Conservation (phyloP, 441 rosid genomes). For the Theobroma grandiflorum region DNA sequence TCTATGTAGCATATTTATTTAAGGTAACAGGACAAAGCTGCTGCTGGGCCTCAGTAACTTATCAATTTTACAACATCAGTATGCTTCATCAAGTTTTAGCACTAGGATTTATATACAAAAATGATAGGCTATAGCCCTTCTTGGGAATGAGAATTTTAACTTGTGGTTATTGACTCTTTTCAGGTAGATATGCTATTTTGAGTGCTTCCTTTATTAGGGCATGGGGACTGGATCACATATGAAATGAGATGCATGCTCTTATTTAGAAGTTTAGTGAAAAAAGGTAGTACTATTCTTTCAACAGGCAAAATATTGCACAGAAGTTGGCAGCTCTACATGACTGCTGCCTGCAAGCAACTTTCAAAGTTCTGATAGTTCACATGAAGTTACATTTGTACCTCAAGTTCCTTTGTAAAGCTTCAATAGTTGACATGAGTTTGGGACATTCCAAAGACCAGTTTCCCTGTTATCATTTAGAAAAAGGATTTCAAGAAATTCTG, state of each 20-base stretch:
- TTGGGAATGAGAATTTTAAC: not conserved
- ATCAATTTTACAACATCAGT: not conserved
- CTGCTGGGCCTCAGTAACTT: not conserved
- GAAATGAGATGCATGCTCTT: not conserved
- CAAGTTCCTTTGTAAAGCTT: constrained; percentile 65
- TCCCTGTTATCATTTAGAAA: constrained; percentile 46
- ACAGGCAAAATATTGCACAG: not conserved
- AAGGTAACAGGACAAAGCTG: not conserved
- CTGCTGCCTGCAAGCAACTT: not conserved
- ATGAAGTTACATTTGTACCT: constrained; percentile 49
- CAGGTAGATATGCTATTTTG: not conserved
- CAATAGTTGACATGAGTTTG: constrained; percentile 68
- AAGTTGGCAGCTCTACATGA: not conserved
- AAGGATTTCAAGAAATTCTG: not conserved
- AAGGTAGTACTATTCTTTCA: not conserved
- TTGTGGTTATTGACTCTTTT: not conserved
- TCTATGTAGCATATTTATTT: not conserved
- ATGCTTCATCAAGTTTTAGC: not conserved
- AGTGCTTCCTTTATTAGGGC: not conserved
- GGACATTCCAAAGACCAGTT: constrained; percentile 66
- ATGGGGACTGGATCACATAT: not conserved
- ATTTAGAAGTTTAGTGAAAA: not conserved
- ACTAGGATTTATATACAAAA: not conserved
- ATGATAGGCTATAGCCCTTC: not conserved
- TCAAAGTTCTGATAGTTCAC: constrained; percentile 5